Base-by-base conservation (phyloP, 257 asterid genomes). In the Solanum appendiculatum region DNA sequence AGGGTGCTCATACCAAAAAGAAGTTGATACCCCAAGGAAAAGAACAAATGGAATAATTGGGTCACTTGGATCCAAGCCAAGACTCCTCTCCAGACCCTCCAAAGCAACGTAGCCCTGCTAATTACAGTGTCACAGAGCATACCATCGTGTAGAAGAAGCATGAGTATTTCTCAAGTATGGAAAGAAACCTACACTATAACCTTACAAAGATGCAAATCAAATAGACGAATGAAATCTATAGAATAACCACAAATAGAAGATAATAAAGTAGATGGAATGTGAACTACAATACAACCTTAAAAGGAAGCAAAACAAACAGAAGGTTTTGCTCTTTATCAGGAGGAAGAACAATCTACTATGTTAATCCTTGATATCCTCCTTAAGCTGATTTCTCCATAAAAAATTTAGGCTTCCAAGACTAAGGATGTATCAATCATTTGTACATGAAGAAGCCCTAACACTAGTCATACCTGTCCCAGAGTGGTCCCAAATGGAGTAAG, bases 51-150 rank as follows among this genome's bases (percentile, higher is more conserved):
- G 94, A 81, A 96, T 87, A 81, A 95, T 93, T 54, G 98, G 98
- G 87, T 96, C 99, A 86, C 92, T 92, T 9, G 97, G 98, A 89
- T 95, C 96, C 89, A 95, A 87, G 68, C 99, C 98, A 48, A 96
- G 86, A 64, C 90, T 91, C 84, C 87, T 90, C 91, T 95, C 99
- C 81, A 95, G 86, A 78, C 93, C 91, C 93, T 91, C 95, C 86
- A 96, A 84, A 42, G 91, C 90, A 86, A 86, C 77, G 83, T 92
- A 93, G 87, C 91, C 96, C 99, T 96, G 92, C 39, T 9, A 87
- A 85, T 33, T 86, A 87, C 12, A 88, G 86, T 18, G 39, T 27
- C 51, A 37, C 29, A 73, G 31, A 73, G 51, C 23, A 42, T 42
- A 25, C 15, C 58, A 78, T 42, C 13, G 63, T n/a, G 56, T n/a